Evolutionary conservation across 1,284 basidiomycete species (phyloP), one percentile per base, ranked within the genome.

Genomic region (Sanghuangporus weigelae): DNA sequence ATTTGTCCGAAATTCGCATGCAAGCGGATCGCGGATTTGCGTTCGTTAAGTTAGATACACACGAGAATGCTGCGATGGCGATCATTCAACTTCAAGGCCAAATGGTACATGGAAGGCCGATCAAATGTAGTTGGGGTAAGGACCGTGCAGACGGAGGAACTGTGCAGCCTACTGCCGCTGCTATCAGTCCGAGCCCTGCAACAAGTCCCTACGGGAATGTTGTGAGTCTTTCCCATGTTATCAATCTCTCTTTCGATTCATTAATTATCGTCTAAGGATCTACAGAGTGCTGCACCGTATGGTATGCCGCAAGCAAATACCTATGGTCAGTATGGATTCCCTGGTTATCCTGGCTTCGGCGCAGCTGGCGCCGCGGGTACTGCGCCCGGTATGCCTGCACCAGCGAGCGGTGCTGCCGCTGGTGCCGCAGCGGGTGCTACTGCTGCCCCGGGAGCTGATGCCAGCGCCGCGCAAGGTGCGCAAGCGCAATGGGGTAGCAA

Each of bases 91-190:
- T 98, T 60, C 93, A 96, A 75, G 95, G 96, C 61, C 91, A 94
- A 76, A 91, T 94, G 81, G 91, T 98, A 36, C 96, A 98, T 71
- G 96, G 96, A 57, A 81, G 96, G 50, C 94, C 94, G 12, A 92
- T 98, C 81, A 96, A 97, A 77, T 96, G 94, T 76, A 95, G 93
- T 69, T 99, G 96, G 96, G 96, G 96, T 67, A 98, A 98, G 77
- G 96, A 98, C 73, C 84, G 93, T 67, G 85, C 86, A 42, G 90
- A 92, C 72, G 89, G 86, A 38, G 81, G 80, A 19, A 78, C 81
- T 51, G 80, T 82, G 39, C 78, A 84, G 67, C 80, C 83, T 42
- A 70, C 74, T 35, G 72, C 73, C 57, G 44, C 11, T 46, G 78
- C 84, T 36, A 76, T 90, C 71, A 89, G 85, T 69, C 89, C 90